Conservation (phyloP, 1,284 basidiomycete species). For the Leccinum variabile region DNA sequence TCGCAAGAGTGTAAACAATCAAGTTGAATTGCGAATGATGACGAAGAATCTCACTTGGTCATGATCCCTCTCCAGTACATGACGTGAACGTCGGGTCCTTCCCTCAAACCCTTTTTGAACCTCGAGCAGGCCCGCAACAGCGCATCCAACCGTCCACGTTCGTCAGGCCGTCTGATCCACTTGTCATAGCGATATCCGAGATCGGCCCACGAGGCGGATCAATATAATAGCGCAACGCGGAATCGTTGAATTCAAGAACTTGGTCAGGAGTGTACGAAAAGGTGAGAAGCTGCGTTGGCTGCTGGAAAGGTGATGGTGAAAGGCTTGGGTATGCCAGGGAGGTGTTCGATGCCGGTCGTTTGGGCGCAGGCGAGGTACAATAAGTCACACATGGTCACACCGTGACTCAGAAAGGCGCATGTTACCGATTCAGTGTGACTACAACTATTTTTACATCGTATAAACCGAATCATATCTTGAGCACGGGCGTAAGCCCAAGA, state of each 20-base stretch:
- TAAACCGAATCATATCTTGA: slow-evolving; percentile 78
- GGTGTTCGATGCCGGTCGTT: slow-evolving; percentile 1
- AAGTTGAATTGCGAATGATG: slow-evolving; percentile 13
- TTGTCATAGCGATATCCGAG: slow-evolving; percentile 66
- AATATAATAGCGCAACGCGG: slow-evolving; percentile 67
- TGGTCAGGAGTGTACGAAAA: slow-evolving; percentile 61
- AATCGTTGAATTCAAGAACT: slow-evolving; percentile 61
- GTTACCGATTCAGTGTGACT: too few relatives aligned
- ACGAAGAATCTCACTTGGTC: slow-evolving; percentile 70
- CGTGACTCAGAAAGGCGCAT: too few relatives aligned
- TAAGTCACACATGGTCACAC: too few relatives aligned
- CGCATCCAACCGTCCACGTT: slow-evolving; percentile 60
- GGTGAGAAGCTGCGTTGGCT: slow-evolving; percentile 60
- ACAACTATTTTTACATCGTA: slow-evolving; percentile 39
- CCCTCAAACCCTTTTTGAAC: slow-evolving; percentile 39
- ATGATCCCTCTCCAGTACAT: slow-evolving; percentile 90
- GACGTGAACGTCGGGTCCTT: slow-evolving; percentile 50
- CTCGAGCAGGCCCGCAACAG: slow-evolving; percentile 56
- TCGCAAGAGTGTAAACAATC: slow-evolving; percentile 38
- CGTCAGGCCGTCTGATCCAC: slow-evolving; percentile 69
- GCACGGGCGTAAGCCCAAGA: slow-evolving; percentile 51
- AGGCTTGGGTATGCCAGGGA: slow-evolving; percentile 34
- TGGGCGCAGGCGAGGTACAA: background rate
- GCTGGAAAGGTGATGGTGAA: slow-evolving; percentile 46
- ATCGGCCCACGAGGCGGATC: slow-evolving; percentile 61